phyloP scores from a whole-genome alignment of 768 basidiomycete species.

The Phaeolepiota aurea region DNA sequence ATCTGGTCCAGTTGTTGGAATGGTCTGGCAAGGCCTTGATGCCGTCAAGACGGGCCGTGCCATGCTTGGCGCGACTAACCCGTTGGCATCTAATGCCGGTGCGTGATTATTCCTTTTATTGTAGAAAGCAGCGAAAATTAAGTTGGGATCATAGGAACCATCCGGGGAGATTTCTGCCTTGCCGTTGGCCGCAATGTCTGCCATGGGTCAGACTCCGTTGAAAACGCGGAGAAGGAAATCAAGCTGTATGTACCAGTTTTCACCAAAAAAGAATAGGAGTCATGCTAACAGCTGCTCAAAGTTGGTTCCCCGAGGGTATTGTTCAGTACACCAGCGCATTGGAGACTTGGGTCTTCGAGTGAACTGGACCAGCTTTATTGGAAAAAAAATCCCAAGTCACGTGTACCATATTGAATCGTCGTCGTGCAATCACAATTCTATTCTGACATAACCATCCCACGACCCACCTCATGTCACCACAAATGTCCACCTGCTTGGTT shows the following conservation, averaged over 20 bases:
- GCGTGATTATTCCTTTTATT: conserved; percentile 19
- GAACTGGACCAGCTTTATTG: conserved; percentile 18
- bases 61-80: conserved; percentile 98
- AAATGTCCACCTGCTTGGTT: conserved; percentile 6
- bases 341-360: conserved; percentile 78
- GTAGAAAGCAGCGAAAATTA: no score
- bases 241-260: conserved; percentile 56
- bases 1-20: conserved; percentile 89
- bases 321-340: conserved; percentile 61
- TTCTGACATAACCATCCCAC: no score
- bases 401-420: conserved; percentile 11
- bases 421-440: conserved; percentile 2
- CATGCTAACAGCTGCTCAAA: conserved; percentile 20
- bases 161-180: conserved; percentile 93
- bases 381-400: conserved; percentile 10
- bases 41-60: conserved; percentile 91
- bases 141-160: conserved; percentile 58
- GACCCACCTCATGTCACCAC: conserved; percentile 4
- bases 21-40: conserved; percentile 93
- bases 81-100: conserved; percentile 83
- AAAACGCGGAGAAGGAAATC: conserved; percentile 92
- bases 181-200: conserved; percentile 94
- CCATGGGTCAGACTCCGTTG: conserved; percentile 86
- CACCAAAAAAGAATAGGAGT: background rate
- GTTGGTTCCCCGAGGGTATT: conserved; percentile 90